Evolutionary conservation across 2,329 filamentous ascomycete species (phyloP).

Genomic region (Escovopsis sp.): DNA sequence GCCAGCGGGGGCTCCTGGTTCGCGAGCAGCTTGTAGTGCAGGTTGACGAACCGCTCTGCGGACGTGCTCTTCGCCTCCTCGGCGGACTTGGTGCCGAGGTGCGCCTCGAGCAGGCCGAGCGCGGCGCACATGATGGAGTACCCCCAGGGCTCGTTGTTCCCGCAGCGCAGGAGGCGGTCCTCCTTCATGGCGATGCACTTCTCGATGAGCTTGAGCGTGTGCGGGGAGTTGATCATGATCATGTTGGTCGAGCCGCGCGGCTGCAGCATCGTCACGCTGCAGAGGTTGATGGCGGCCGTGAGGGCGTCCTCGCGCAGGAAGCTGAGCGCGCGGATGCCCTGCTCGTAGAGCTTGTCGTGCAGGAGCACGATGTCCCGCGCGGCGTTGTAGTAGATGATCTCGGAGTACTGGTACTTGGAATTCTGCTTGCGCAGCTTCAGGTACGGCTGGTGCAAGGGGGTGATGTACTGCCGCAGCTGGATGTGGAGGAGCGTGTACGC

Average conservation of each 20-base stretch:
- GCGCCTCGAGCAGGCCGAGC: constrained; percentile 42
- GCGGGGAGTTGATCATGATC: constrained; percentile 46
- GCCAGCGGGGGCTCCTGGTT: constrained; percentile 33
- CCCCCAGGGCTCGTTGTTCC: constrained; percentile 50
- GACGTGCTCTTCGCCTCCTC: constrained; percentile 44
- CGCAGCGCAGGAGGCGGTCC: constrained; percentile 44
- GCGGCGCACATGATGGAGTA: constrained; percentile 50
- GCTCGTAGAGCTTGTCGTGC: constrained; percentile 44
- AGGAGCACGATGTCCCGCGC: constrained; percentile 47
- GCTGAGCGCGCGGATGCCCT: constrained; percentile 43
- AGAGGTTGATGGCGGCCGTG: constrained; percentile 45
- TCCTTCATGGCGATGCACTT: constrained; percentile 47
- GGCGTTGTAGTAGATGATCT: constrained; percentile 49
- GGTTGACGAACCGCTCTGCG: constrained; percentile 42
- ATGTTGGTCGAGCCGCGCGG: constrained; percentile 43
- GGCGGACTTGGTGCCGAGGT: constrained; percentile 41
- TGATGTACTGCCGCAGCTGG: constrained; percentile 46
- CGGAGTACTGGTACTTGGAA: constrained; percentile 47
- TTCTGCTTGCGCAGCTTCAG: constrained; percentile 44
- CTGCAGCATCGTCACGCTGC: constrained; percentile 46
- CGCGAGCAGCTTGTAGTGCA: constrained; percentile 42
- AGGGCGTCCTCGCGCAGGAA: constrained; percentile 46
- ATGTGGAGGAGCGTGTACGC: constrained; percentile 47
- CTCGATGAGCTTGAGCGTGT: constrained; percentile 46
- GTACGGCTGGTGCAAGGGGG: constrained; percentile 46